phyloP scores from a whole-genome alignment of 2,329 filamentous ascomycete genomes.

The Paraphaeosphaeria sporulosa region DNA sequence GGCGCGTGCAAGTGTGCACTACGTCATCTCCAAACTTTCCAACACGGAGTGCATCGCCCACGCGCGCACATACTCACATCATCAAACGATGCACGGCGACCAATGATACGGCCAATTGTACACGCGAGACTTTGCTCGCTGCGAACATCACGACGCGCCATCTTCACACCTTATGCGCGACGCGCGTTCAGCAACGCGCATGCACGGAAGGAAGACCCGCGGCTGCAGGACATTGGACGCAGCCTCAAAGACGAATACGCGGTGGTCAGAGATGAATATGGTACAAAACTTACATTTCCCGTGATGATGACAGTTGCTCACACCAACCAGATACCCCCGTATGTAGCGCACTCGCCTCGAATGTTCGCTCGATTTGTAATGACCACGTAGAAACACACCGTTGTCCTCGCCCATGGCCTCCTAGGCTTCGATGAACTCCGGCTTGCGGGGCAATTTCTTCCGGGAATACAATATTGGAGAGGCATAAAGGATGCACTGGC shows the following conservation, averaged over 20 bases:
- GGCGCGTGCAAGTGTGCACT: neutral
- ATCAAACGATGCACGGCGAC: constrained; percentile 28
- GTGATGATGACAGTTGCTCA: constrained; percentile 24
- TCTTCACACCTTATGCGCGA: constrained; percentile 3
- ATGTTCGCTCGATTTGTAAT: constrained; percentile 48
- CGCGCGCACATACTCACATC: constrained; percentile 1
- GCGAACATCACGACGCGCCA: constrained; percentile 8
- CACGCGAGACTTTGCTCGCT: constrained; percentile 38
- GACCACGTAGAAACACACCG: constrained; percentile 57
- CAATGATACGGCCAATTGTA: constrained; percentile 41
- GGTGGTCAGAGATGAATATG: constrained; percentile 64
- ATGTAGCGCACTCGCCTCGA: constrained; percentile 11
- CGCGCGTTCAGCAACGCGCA: constrained; percentile 34
- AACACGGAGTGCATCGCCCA: constrained; percentile 15
- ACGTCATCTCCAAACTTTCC: constrained; percentile 19
- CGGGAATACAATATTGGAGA: constrained; percentile 70
- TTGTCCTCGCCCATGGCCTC: constrained; percentile 71
- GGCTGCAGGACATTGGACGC: constrained; percentile 60
- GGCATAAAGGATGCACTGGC: constrained; percentile 67
- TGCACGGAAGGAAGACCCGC: constrained; percentile 54
- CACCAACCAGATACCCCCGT: constrained; percentile 43
- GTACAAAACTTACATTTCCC: constrained; percentile 41
- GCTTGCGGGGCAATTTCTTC: constrained; percentile 61
- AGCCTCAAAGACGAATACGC: constrained; percentile 69
- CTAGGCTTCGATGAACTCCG: constrained; percentile 70